A percentile compares a stretch with the other conserved stretches of the same genome.
These are phyloP conservation scores for Coprinopsis strossmayeri DNA, from an alignment of 768 basidiomycete species.

Conservation along the genomic window DNA sequence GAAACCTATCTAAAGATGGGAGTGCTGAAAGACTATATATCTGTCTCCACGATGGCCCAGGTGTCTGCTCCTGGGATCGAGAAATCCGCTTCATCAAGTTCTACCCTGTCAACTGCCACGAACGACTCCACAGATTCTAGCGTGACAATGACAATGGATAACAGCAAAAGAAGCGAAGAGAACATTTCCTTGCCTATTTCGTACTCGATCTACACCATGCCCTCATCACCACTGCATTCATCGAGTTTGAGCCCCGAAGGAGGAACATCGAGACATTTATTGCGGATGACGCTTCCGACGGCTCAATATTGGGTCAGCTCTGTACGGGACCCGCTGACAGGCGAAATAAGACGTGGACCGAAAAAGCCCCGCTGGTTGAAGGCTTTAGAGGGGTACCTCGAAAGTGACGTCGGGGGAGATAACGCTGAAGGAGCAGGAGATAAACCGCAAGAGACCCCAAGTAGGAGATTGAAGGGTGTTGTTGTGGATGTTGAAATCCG, in stretches of 20 bases:
- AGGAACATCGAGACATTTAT: slow-evolving; percentile 63
- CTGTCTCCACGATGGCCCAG: not conserved
- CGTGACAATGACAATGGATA: slow-evolving; percentile 2
- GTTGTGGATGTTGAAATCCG: slow-evolving; percentile 41
- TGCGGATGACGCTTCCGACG: slow-evolving; percentile 77
- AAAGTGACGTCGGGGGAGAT: slow-evolving; percentile 5
- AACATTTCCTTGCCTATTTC: slow-evolving; percentile 42
- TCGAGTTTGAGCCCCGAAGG: slow-evolving; percentile 43
- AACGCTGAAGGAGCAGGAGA: not conserved
- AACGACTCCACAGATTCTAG: not conserved
- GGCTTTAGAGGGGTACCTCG: slow-evolving; percentile 38
- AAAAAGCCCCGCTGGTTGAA: slow-evolving; percentile 72
- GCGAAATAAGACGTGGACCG: slow-evolving; percentile 52
- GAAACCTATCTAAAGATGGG: slow-evolving; percentile 4
- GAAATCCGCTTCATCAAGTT: not conserved
- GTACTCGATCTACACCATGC: slow-evolving; percentile 66
- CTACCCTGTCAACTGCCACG: too few relatives aligned
- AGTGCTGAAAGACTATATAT: not conserved
- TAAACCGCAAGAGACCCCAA: not conserved
- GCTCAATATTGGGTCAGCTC: slow-evolving; percentile 73
- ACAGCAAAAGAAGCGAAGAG: slow-evolving; percentile 13
- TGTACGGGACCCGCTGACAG: slow-evolving; percentile 76
- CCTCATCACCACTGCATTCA: slow-evolving; percentile 77
- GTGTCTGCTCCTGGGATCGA: not conserved
- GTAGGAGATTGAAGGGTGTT: slow-evolving; percentile 15